phyloP scores from a whole-genome alignment of 164 flowering plant genomes.

The Annona squamosa region DNA sequence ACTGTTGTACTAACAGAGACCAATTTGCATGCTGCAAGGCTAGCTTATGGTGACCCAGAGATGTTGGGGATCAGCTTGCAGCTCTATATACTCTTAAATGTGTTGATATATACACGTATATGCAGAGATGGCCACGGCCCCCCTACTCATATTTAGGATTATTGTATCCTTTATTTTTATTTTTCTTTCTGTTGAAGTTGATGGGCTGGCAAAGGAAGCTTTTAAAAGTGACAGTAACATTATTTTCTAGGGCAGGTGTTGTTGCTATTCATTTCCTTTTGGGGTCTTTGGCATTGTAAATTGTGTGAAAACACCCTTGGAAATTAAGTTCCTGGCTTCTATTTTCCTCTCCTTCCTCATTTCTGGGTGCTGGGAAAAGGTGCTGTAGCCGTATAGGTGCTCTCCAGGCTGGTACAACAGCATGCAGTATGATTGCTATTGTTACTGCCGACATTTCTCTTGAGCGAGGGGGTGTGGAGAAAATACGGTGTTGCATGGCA shows the following conservation, averaged over 20 bases:
- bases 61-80: slow-evolving; percentile 18
- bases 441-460: background rate
- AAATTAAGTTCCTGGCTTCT: slow-evolving; percentile 8
- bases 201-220: slow-evolving; percentile 8
- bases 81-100: slow-evolving; percentile 20
- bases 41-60: slow-evolving; percentile 1
- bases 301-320: slow-evolving; percentile 16
- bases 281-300: slow-evolving; percentile 20
- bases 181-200: slow-evolving; percentile 4
- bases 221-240: slow-evolving; percentile 19
- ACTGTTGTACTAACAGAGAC: slow-evolving; percentile 26
- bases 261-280: slow-evolving; percentile 1
- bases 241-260: slow-evolving; percentile 12
- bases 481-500: too few species aligned
- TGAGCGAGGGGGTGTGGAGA: too few species aligned
- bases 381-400: background rate
- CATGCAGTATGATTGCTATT: background rate
- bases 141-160: background rate
- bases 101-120: slow-evolving; percentile 14
- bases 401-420: background rate
- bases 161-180: too few species aligned
- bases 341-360: background rate
- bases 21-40: slow-evolving; percentile 19
- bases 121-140: background rate
- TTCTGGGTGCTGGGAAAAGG: background rate